phyloP scores from a whole-genome alignment of 73 alveolate species.

The Symbiodinium natans region DNA sequence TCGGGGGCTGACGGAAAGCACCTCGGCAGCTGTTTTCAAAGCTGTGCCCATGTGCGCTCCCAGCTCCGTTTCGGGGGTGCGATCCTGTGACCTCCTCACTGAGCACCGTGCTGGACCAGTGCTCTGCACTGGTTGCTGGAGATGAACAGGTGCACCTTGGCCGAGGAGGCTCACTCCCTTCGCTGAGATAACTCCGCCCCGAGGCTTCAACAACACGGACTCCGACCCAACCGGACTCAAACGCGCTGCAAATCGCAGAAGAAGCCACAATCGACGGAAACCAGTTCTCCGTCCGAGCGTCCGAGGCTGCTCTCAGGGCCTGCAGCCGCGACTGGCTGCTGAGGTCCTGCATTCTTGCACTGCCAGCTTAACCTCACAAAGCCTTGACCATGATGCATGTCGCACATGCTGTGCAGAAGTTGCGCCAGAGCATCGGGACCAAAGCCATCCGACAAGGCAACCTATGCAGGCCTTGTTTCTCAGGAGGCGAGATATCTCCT shows the following conservation, averaged over 20 bases:
- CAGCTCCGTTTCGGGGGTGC: no score
- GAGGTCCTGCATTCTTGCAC: slow-evolving; percentile 1
- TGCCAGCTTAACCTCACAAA: not conserved
- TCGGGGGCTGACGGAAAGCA: slow-evolving; percentile 71
- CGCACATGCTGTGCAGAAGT: not conserved
- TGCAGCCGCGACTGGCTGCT: slow-evolving; percentile 69
- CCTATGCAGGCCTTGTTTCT: slow-evolving; percentile 76
- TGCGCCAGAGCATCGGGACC: not conserved
- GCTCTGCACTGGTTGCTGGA: slow-evolving; percentile 91
- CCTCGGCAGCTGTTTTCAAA: slow-evolving; percentile 8
- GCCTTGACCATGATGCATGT: no score
- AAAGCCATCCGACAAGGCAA: no score
- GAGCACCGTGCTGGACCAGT: slow-evolving; percentile 27
- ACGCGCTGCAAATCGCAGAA: no score
- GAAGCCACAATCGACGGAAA: no score
- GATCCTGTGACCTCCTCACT: not conserved
- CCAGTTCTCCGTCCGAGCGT: not conserved
- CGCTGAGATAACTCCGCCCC: no score
- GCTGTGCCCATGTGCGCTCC: no score
- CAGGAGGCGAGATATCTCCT: slow-evolving; percentile 76
- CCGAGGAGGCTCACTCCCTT: not conserved
- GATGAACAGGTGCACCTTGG: slow-evolving; percentile 74
- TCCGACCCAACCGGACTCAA: no score
- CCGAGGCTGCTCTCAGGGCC: slow-evolving; percentile 73
- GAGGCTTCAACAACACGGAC: no score